Conservation (phyloP, 179 eudicot species). For the Beta corolliflora region DNA sequence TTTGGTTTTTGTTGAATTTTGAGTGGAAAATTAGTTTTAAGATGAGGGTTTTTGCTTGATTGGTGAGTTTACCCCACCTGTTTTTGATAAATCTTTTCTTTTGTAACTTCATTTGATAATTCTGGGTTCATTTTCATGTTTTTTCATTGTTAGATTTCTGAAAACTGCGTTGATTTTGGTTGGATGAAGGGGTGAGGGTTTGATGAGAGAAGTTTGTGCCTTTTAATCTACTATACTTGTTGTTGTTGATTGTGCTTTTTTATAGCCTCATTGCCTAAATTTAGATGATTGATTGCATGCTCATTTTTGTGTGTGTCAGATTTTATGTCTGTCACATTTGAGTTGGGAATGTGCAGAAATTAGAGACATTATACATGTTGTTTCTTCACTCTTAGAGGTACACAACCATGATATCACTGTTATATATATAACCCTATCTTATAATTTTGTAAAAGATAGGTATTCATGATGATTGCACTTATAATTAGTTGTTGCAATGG, state of each 20-base stretch:
- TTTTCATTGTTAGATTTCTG: background rate
- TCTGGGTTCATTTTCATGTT: background rate
- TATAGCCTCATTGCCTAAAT: slow-evolving; percentile 7
- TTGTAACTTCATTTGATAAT: background rate
- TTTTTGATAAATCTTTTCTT: background rate
- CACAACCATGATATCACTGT: background rate
- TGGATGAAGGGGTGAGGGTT: background rate
- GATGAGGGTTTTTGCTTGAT: slow-evolving; percentile 19
- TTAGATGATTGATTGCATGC: slow-evolving; percentile 28
- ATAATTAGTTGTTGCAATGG: background rate
- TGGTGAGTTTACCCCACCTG: background rate
- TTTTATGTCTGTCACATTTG: background rate
- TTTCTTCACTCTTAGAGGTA: background rate
- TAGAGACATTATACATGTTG: background rate
- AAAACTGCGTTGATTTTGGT: background rate
- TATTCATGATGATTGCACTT: background rate
- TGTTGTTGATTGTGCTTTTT: background rate
- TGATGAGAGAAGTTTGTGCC: background rate
- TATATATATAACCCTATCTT: background rate
- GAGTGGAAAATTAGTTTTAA: slow-evolving; percentile 16
- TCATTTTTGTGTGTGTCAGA: background rate
- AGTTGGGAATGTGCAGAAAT: slow-evolving; percentile 1
- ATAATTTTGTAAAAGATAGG: background rate
- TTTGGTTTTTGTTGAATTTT: slow-evolving; percentile 16
- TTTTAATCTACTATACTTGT: background rate